These are phyloP conservation scores for Litchi chinensis DNA, from an alignment of 345 rosid genomes.

Conservation along the genomic window DNA sequence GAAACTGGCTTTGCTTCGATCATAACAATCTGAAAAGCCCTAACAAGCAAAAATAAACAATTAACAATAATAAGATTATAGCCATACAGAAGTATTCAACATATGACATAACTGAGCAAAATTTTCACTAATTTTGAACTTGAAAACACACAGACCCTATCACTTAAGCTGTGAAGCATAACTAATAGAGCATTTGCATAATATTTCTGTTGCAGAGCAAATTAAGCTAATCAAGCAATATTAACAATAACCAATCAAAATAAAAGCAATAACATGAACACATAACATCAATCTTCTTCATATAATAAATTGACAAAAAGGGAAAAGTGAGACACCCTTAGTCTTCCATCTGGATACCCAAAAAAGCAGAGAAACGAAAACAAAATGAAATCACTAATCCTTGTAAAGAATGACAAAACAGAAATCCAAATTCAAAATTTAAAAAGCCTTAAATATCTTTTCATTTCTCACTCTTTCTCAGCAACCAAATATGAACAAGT, in stretches of 20 bases:
- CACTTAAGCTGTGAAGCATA: not conserved
- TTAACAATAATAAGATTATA: not conserved
- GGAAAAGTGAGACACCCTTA: constrained; percentile 11
- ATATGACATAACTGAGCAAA: not conserved
- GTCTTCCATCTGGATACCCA: constrained; percentile 3
- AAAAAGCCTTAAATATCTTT: not conserved
- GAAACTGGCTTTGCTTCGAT: constrained; percentile 32
- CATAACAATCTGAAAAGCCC: constrained; percentile 13
- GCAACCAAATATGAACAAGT: not conserved
- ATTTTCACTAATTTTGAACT: not conserved
- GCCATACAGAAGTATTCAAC: not conserved
- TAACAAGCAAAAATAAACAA: not conserved
- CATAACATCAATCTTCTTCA: not conserved
- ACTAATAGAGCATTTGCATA: not conserved
- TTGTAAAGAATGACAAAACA: not conserved
- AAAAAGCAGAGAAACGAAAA: not conserved
- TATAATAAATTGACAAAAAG: not conserved
- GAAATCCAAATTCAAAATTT: not conserved
- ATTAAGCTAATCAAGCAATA: not conserved
- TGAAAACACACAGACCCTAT: not conserved
- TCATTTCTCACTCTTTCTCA: constrained; percentile 7
- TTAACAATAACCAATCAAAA: not conserved
- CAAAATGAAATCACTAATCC: not conserved
- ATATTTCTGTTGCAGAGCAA: not conserved
- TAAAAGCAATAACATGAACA: not conserved